Conservation (phyloP, 2,329 filamentous ascomycete genomes). For the Ophiocordyceps camponoti-floridani region DNA sequence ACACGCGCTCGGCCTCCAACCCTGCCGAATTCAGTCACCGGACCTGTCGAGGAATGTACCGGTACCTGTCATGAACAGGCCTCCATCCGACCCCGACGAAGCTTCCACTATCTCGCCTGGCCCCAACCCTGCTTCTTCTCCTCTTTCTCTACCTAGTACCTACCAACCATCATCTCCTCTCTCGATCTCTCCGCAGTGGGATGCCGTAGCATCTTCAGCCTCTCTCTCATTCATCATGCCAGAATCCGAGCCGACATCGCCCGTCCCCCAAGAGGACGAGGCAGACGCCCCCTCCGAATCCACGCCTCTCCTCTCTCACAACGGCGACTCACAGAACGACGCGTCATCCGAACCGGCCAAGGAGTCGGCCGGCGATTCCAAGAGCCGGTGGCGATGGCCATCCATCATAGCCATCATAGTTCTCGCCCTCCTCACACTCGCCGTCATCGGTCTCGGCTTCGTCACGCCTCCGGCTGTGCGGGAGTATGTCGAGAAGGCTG, state of each 20-base stretch:
- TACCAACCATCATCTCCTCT: no score
- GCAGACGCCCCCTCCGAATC: neutral
- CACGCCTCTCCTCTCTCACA: neutral
- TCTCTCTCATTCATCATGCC: neutral
- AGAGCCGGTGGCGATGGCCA: constrained; percentile 40
- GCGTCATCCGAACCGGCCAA: constrained; percentile 5
- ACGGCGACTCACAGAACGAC: constrained; percentile 6
- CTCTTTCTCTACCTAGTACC: no score
- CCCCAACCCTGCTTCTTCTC: no score
- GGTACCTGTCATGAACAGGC: no score
- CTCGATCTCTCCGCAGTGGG: no score
- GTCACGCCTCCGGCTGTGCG: constrained; percentile 64
- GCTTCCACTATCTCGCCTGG: no score
- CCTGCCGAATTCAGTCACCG: no score
- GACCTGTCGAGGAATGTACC: no score
- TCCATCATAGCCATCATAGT: constrained; percentile 55
- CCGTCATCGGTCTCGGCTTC: constrained; percentile 64
- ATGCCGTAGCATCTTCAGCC: neutral
- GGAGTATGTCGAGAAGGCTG: constrained; percentile 70
- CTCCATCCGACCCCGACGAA: no score
- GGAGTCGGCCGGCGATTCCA: constrained; percentile 8
- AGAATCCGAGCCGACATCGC: neutral
- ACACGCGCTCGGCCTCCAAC: no score
- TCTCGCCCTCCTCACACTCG: constrained; percentile 42
- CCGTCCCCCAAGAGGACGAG: neutral